Evolutionary conservation across 2,329 filamentous ascomycete genomes (phyloP).

Genomic region (Cordyceps fumosorosea): DNA sequence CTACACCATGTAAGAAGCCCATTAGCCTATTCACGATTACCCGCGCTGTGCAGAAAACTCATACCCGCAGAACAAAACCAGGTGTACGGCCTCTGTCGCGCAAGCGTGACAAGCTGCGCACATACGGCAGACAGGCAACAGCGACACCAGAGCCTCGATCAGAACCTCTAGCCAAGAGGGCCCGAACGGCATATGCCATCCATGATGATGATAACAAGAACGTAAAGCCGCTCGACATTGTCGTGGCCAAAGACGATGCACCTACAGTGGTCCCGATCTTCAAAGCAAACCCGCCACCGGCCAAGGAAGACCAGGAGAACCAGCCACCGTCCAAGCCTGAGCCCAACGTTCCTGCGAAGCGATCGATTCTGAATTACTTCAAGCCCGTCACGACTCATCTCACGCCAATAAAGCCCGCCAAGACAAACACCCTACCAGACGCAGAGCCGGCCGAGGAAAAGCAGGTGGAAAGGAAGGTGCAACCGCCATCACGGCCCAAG

Average conservation of each 20-base stretch:
- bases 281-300: background rate
- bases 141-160: conserved; percentile 19
- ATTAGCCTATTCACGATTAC: background rate
- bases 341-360: conserved; percentile 17
- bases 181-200: background rate
- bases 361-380: conserved; percentile 37
- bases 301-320: background rate
- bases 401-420: background rate
- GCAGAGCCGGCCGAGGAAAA: background rate
- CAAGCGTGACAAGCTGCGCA: conserved; percentile 31
- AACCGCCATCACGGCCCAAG: conserved; percentile 5
- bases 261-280: background rate
- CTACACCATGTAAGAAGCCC: conserved; percentile 22
- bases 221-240: conserved; percentile 2
- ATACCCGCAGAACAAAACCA: conserved; percentile 26
- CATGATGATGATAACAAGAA: background rate
- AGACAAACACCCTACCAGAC: background rate
- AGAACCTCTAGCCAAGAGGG: conserved; percentile 25
- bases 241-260: background rate
- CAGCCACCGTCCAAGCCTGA: background rate
- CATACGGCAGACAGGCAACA: conserved; percentile 32
- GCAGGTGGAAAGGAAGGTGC: background rate
- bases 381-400: conserved; percentile 20
- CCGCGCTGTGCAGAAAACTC: background rate
- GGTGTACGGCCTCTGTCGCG: conserved; percentile 20